phyloP scores from a whole-genome alignment of 2,329 filamentous ascomycete species.

The Colletotrichum tabaci region DNA sequence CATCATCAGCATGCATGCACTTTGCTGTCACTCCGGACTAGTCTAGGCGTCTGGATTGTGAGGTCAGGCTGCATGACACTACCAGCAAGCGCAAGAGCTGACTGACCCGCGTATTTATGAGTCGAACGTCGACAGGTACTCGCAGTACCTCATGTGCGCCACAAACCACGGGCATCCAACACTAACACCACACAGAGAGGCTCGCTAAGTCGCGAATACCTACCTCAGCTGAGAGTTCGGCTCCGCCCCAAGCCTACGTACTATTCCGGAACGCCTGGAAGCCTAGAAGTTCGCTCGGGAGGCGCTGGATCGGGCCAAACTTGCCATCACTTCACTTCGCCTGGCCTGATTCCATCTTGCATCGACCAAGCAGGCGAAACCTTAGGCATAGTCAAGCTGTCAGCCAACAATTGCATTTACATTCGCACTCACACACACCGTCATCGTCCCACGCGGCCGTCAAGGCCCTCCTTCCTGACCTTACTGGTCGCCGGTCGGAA shows the following conservation, averaged over 20 bases:
- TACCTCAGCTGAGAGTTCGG: conserved; percentile 31
- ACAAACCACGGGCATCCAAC: background rate
- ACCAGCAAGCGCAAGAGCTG: background rate
- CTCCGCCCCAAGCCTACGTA: conserved; percentile 29
- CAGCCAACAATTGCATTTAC: too few relatives aligned
- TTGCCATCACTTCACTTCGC: background rate
- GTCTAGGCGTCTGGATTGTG: background rate
- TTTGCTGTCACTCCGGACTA: conserved; percentile 10
- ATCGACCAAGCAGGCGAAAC: background rate
- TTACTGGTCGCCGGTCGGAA: background rate
- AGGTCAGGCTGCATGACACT: conserved; percentile 16
- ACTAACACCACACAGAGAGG: background rate
- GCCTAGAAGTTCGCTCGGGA: conserved; percentile 6
- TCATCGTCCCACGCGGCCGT: conserved; percentile 5
- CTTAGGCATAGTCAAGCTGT: background rate
- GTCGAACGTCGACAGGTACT: background rate
- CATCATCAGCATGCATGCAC: conserved; percentile 17
- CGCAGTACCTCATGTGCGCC: background rate
- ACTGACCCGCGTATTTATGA: background rate
- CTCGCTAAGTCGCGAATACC: background rate
- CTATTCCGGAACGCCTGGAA: conserved; percentile 1
- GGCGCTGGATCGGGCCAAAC: conserved; percentile 23
- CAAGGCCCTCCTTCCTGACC: conserved; percentile 16
- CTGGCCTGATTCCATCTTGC: conserved; percentile 3
- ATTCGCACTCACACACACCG: background rate